These are phyloP conservation scores for Alternaria ethzedia DNA, from an alignment of 2,329 filamentous ascomycete genomes.

Conservation along the genomic window DNA sequence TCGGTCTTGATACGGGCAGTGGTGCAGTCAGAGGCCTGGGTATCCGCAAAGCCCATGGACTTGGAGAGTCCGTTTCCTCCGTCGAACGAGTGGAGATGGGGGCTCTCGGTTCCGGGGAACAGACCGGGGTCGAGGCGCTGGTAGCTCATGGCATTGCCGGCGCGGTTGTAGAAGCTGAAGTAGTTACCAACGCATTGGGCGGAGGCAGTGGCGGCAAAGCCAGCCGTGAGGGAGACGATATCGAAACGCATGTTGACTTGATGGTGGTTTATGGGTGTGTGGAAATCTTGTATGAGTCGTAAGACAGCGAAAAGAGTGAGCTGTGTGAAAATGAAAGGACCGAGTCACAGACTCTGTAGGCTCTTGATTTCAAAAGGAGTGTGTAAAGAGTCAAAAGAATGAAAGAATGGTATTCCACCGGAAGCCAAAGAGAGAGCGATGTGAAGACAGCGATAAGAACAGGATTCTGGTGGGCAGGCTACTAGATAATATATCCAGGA, in stretches of 20 bases:
- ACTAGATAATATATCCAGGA: conserved; percentile 30
- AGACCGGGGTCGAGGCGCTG: conserved; percentile 47
- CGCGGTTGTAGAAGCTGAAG: conserved; percentile 49
- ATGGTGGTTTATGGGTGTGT: conserved; percentile 3
- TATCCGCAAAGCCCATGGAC: conserved; percentile 33
- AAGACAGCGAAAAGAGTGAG: conserved; percentile 27
- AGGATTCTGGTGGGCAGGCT: conserved; percentile 22
- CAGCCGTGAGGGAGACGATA: conserved; percentile 36
- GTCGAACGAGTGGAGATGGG: conserved; percentile 49
- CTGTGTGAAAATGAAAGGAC: conserved; percentile 32
- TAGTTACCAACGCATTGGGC: conserved; percentile 48
- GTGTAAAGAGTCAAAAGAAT: conserved; percentile 30
- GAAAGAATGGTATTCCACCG: conserved; percentile 44
- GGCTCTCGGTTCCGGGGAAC: conserved; percentile 38
- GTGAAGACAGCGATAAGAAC: conserved; percentile 18
- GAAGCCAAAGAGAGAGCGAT: conserved; percentile 11
- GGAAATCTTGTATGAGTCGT: conserved; percentile 11
- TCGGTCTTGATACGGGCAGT: conserved; percentile 48
- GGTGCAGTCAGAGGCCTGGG: conserved; percentile 42
- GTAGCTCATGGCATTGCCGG: conserved; percentile 41
- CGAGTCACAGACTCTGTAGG: conserved; percentile 44
- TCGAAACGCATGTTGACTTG: conserved; percentile 37
- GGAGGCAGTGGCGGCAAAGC: conserved; percentile 37
- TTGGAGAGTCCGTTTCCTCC: conserved; percentile 43
- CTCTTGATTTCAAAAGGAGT: conserved; percentile 31